These are phyloP conservation scores for Blastobotrys petasosporus DNA, from an alignment of 1,139 yeast species.

Conservation along the genomic window DNA sequence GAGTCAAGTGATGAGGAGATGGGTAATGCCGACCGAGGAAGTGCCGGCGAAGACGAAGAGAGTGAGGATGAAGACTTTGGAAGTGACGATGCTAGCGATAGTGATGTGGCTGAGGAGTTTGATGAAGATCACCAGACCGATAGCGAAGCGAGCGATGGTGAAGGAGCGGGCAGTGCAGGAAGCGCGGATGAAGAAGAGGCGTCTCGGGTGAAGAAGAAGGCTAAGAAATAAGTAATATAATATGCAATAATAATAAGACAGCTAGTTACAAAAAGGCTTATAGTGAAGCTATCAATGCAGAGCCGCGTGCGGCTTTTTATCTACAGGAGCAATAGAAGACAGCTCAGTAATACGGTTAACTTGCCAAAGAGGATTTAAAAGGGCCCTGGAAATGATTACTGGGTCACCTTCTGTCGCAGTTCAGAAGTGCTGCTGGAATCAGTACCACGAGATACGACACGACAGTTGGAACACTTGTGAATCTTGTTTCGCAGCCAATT, in stretches of 20 bases:
- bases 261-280: background rate
- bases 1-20: slow-evolving; percentile 56
- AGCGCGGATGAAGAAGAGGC: slow-evolving; percentile 24
- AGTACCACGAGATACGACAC: too few species aligned
- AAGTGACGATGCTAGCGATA: slow-evolving; percentile 59
- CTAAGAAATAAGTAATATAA: slow-evolving; percentile 15
- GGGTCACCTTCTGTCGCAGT: too few species aligned
- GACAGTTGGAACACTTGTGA: too few species aligned
- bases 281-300: too few species aligned
- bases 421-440: too few species aligned
- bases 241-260: background rate
- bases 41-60: slow-evolving; percentile 52
- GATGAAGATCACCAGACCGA: slow-evolving; percentile 63
- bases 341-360: too few species aligned
- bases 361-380: too few species aligned
- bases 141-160: slow-evolving; percentile 40
- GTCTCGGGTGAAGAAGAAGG: slow-evolving; percentile 33
- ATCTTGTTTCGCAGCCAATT: too few species aligned
- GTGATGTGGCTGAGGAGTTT: slow-evolving; percentile 82
- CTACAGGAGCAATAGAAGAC: too few species aligned
- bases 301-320: too few species aligned
- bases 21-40: slow-evolving; percentile 28
- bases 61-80: slow-evolving; percentile 51
- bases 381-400: too few species aligned
- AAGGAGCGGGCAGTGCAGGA: slow-evolving; percentile 19